Evolutionary conservation across 345 rosid genomes (phyloP).

Genomic region (Murraya paniculata): DNA sequence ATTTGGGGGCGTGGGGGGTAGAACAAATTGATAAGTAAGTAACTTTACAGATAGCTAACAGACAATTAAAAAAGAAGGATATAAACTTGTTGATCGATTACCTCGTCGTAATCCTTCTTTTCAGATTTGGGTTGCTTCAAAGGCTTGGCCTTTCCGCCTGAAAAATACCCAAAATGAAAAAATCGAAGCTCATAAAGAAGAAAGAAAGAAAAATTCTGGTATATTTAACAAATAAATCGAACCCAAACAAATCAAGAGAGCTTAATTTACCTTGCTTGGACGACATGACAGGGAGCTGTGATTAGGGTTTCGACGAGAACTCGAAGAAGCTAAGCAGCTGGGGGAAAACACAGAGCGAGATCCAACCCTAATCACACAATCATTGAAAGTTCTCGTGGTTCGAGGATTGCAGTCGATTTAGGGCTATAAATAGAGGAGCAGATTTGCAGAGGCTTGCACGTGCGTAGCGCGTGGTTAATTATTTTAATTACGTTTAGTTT

Average conservation of each 20-base stretch:
- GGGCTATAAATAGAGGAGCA: background rate
- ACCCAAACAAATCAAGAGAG: background rate
- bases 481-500: background rate
- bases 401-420: background rate
- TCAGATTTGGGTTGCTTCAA: slow-evolving; percentile 72
- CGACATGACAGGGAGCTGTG: slow-evolving; percentile 38
- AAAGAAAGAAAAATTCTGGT: background rate
- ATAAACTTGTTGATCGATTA: slow-evolving; percentile 9
- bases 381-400: background rate
- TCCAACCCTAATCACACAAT: slow-evolving; percentile 24
- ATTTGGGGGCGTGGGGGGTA: no score
- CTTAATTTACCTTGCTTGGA: slow-evolving; percentile 50
- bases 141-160: slow-evolving; percentile 88
- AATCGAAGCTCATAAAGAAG: background rate
- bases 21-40: background rate
- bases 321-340: background rate
- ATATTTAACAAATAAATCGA: background rate
- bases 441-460: background rate
- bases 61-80: background rate
- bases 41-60: background rate
- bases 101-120: slow-evolving; percentile 84
- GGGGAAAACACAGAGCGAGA: background rate
- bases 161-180: background rate
- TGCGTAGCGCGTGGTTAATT: slow-evolving; percentile 10
- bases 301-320: slow-evolving; percentile 18